These are phyloP conservation scores for Stephanodiscus minutulus DNA, from an alignment of 108 stramenopile genomes.

Conservation along the genomic window DNA sequence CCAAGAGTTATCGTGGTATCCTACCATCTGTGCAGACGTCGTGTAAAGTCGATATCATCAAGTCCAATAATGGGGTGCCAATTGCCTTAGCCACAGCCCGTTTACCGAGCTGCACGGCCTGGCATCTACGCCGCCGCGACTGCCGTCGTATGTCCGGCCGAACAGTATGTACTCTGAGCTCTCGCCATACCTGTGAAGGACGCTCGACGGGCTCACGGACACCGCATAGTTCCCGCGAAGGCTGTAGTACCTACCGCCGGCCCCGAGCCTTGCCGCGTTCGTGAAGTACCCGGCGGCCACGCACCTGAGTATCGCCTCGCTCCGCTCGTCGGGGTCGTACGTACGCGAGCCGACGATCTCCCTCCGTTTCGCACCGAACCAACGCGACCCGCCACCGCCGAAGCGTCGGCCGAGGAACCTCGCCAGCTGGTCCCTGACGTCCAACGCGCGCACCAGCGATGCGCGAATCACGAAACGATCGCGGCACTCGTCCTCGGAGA, in stretches of 20 bases:
- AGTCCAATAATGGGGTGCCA: slow-evolving; percentile 97
- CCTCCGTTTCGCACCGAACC: slow-evolving; percentile 36
- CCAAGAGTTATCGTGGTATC: too few relatives aligned
- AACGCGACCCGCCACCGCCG: slow-evolving; percentile 41
- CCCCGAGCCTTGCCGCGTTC: slow-evolving; percentile 90
- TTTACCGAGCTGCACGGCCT: slow-evolving; percentile 84
- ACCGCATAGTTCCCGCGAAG: slow-evolving; percentile 79
- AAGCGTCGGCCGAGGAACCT: slow-evolving; percentile 60
- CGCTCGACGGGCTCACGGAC: slow-evolving; percentile 59
- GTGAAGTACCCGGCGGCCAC: slow-evolving; percentile 93
- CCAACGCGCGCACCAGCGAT: slow-evolving; percentile 70
- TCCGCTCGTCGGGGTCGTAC: slow-evolving; percentile 57
- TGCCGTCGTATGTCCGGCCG: slow-evolving; percentile 79
- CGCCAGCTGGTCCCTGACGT: slow-evolving; percentile 78
- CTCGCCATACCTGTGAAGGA: slow-evolving; percentile 69
- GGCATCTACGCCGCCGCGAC: slow-evolving; percentile 83
- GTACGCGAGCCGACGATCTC: slow-evolving; percentile 48
- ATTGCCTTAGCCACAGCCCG: slow-evolving; percentile 93
- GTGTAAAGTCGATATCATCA: slow-evolving; percentile 16
- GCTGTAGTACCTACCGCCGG: slow-evolving; percentile 94
- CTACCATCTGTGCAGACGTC: too few relatives aligned
- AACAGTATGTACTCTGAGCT: slow-evolving; percentile 79
- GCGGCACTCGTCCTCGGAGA: slow-evolving; percentile 74
- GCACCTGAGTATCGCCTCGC: slow-evolving; percentile 75
- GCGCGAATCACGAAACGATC: slow-evolving; percentile 83